Percentiles rank a stretch among this genome's conserved stretches.
phyloP scores from a whole-genome alignment of 148 eudicot genomes.

The Polygonum aviculare region DNA sequence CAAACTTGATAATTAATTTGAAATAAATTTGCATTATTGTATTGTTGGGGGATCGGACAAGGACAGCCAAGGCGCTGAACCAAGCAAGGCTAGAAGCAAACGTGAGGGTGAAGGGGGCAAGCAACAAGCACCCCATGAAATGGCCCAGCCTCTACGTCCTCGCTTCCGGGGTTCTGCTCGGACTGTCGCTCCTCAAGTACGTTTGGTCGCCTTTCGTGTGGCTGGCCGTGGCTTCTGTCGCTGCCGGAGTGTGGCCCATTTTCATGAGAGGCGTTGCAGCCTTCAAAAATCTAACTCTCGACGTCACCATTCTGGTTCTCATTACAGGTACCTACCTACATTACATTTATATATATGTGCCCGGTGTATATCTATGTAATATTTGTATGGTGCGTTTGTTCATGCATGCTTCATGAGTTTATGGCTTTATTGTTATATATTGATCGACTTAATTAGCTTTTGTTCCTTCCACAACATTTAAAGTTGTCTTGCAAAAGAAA shows the following conservation, averaged over 20 bases:
- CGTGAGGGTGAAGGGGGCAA: conserved; percentile 21
- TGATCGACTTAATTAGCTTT: too few relatives aligned
- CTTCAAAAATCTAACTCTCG: conserved; percentile 25
- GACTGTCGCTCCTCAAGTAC: conserved; percentile 30
- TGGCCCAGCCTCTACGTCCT: conserved; percentile 35
- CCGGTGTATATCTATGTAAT: too few relatives aligned
- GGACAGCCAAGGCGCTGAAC: conserved; percentile 30
- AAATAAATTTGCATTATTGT: too few relatives aligned
- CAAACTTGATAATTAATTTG: too few relatives aligned
- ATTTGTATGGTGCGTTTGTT: too few relatives aligned
- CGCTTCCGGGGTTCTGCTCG: conserved; percentile 29
- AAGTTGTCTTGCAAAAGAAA: too few relatives aligned
- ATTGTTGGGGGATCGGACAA: too few relatives aligned
- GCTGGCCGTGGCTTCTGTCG: conserved; percentile 31
- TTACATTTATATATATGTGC: not conserved
- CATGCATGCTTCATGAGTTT: too few relatives aligned
- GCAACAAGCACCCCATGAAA: conserved; percentile 15
- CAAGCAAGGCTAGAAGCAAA: conserved; percentile 35
- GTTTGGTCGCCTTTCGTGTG: conserved; percentile 29
- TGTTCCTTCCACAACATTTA: too few relatives aligned
- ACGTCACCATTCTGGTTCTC: conserved; percentile 31
- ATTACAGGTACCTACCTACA: conserved; percentile 23
- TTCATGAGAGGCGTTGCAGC: conserved; percentile 29
- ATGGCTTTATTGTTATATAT: too few relatives aligned
- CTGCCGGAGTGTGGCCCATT: conserved; percentile 23